These are phyloP conservation scores for Inga laurina DNA, from an alignment of 306 rosid genomes.

Conservation along the genomic window DNA sequence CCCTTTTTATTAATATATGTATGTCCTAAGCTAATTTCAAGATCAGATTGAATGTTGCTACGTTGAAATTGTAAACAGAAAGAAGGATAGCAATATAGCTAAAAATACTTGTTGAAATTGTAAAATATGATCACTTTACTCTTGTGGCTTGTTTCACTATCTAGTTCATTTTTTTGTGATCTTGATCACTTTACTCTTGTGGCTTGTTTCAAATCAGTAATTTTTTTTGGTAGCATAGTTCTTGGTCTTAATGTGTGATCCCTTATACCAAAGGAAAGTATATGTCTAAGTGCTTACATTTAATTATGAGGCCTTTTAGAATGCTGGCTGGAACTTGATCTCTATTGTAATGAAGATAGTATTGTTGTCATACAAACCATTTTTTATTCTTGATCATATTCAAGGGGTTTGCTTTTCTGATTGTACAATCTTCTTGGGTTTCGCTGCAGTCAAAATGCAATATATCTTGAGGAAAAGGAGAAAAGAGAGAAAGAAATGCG, in stretches of 20 bases:
- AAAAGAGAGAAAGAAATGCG: constrained; percentile 80
- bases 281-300: background rate
- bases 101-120: too few relatives aligned
- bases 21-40: too few relatives aligned
- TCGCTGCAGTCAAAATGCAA: constrained; percentile 61
- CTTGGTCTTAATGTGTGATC: background rate
- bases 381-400: background rate
- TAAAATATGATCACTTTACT: too few relatives aligned
- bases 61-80: too few relatives aligned
- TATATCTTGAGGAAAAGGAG: constrained; percentile 88
- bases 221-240: background rate
- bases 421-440: background rate
- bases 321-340: background rate
- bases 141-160: too few relatives aligned
- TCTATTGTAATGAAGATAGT: background rate
- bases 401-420: background rate
- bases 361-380: background rate
- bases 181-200: too few relatives aligned
- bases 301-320: background rate
- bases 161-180: too few relatives aligned
- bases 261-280: background rate
- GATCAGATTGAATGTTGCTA: too few relatives aligned
- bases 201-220: background rate
- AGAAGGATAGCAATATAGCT: too few relatives aligned
- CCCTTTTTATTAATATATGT: too few relatives aligned